Evolutionary conservation across 164 flowering plant genomes (phyloP).

Genomic region (Annona squamosa): DNA sequence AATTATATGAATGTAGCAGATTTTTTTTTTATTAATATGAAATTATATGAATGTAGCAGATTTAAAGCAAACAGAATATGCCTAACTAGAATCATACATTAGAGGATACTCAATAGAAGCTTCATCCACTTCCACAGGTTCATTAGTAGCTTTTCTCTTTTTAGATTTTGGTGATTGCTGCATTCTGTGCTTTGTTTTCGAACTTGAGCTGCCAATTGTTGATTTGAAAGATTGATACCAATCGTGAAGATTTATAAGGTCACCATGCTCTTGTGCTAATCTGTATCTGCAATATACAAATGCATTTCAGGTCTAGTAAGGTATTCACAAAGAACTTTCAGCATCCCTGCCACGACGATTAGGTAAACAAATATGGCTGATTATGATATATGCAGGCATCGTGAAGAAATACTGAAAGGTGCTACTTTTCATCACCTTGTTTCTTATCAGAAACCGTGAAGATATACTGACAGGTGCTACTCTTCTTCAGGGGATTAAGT

Average conservation of each 20-base stretch:
- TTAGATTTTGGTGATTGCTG: constrained; percentile 45
- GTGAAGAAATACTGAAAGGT: too few species aligned
- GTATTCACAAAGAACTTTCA: neutral
- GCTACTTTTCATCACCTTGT: too few species aligned
- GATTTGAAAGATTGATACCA: constrained; percentile 85
- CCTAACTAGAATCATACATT: neutral
- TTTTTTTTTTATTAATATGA: too few species aligned
- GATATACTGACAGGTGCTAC: too few species aligned
- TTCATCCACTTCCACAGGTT: constrained; percentile 36
- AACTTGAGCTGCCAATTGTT: constrained; percentile 21
- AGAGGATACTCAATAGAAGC: constrained; percentile 78
- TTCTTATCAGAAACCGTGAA: too few species aligned
- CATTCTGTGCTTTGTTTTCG: constrained; percentile 34
- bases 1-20: too few species aligned
- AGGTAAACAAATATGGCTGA: too few species aligned
- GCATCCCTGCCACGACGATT: neutral
- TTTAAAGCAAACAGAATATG: neutral
- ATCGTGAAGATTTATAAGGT: constrained; percentile 87
- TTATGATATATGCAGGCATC: too few species aligned
- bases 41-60: neutral
- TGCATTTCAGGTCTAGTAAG: neutral
- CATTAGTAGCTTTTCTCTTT: constrained; percentile 38
- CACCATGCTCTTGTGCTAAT: constrained; percentile 89
- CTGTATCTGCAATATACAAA: constrained; percentile 38
- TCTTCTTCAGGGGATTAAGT: too few species aligned